A percentile compares a stretch with the other conserved stretches of the same genome.
These are phyloP conservation scores for Parachaetomium inaequale DNA, from an alignment of 495 filamentous ascomycete genomes.

Conservation along the genomic window DNA sequence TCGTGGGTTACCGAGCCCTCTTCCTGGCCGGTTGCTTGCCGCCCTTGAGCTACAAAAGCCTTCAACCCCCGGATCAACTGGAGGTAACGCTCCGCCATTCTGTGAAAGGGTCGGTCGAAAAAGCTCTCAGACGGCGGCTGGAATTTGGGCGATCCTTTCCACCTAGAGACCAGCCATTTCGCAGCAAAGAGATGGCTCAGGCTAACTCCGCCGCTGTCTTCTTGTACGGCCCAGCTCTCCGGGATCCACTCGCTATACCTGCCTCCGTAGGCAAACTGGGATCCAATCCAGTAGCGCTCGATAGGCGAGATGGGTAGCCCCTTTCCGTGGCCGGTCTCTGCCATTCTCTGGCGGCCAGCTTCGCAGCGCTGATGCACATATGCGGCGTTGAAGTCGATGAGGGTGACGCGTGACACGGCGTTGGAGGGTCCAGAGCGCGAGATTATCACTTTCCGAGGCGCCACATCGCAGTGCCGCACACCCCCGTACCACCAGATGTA, in stretches of 20 bases:
- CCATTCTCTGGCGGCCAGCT: background rate
- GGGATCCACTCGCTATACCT: background rate
- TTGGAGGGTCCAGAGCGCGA: background rate
- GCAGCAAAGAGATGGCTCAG: background rate
- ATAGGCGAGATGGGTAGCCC: background rate
- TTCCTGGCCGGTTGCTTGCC: too few species aligned
- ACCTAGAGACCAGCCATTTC: background rate
- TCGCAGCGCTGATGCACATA: background rate
- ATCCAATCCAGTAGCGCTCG: background rate
- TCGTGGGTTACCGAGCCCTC: too few species aligned
- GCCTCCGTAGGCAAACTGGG: background rate
- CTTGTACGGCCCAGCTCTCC: background rate
- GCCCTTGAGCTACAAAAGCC: background rate
- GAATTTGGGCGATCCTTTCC: background rate
- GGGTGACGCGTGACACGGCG: background rate
- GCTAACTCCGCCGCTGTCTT: background rate
- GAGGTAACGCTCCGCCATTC: background rate
- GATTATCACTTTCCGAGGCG: conserved; percentile 11
- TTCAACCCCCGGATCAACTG: background rate
- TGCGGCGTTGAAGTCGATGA: conserved; percentile 10
- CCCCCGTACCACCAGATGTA: background rate
- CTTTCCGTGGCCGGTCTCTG: background rate
- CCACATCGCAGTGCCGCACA: background rate
- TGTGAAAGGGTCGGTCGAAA: background rate
- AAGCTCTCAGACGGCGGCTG: background rate